Percentiles rank a stretch among this genome's conserved stretches.
Conservation (phyloP, 176 grass and related monocot genomes). For the Triticum urartu region DNA sequence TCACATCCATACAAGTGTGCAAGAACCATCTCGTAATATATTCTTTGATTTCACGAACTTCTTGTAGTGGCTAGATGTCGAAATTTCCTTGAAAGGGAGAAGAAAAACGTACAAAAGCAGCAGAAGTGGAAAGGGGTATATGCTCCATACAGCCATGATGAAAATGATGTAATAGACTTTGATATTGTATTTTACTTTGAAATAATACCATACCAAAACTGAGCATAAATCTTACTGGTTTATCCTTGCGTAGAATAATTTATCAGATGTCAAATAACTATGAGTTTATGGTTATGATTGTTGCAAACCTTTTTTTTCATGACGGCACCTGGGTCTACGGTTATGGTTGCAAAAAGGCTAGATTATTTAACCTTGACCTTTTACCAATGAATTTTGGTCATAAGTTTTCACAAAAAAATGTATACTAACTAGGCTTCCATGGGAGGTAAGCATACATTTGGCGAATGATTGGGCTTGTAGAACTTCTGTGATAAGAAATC, state of each 20-base stretch:
- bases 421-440: too few species aligned
- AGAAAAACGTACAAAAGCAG: constrained; percentile 22
- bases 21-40: constrained; percentile 23
- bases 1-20: background rate
- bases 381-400: background rate
- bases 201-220: background rate
- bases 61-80: constrained; percentile 26
- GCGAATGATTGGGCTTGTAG: too few species aligned
- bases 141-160: constrained; percentile 16
- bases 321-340: background rate
- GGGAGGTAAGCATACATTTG: too few species aligned
- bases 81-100: constrained; percentile 22
- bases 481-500: too few species aligned
- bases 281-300: background rate
- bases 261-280: background rate
- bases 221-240: background rate
- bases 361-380: background rate
- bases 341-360: background rate
- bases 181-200: background rate
- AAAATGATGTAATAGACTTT: constrained; percentile 22
- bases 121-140: background rate
- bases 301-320: background rate
- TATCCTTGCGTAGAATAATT: background rate
- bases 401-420: background rate
- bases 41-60: constrained; percentile 4